phyloP scores from a whole-genome alignment of 129 eudicot species.

The Helichrysum umbraculigerum region DNA sequence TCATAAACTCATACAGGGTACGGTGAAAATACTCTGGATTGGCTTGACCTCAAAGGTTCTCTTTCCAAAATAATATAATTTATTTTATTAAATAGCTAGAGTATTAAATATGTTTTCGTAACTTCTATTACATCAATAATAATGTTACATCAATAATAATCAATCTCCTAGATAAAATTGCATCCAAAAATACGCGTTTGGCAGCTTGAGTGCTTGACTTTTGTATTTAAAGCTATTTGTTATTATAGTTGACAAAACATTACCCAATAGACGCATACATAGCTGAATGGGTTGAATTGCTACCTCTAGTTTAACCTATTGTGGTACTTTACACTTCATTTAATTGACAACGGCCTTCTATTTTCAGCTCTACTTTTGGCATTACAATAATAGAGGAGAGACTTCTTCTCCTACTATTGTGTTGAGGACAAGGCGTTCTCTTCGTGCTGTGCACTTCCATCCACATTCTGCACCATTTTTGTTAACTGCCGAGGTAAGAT shows the following conservation, averaged over 20 bases:
- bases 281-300: background rate
- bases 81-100: background rate
- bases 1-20: background rate
- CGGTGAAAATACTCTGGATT: background rate
- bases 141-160: too few relatives aligned
- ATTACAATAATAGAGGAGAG: conserved; percentile 75
- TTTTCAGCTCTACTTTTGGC: conserved; percentile 90
- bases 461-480: conserved; percentile 95
- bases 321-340: background rate
- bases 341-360: conserved; percentile 4
- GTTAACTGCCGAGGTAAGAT: conserved; percentile 86
- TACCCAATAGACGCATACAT: background rate
- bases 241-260: background rate
- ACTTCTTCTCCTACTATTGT: conserved; percentile 65
- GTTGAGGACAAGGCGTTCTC: conserved; percentile 85
- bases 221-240: background rate
- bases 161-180: background rate
- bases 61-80: background rate
- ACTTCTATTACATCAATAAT: background rate
- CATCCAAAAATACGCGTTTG: background rate
- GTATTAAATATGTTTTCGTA: background rate
- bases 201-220: background rate
- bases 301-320: background rate
- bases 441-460: conserved; percentile 96
- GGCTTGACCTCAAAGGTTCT: background rate